Evolutionary conservation across 2,329 filamentous ascomycete species (phyloP).

Genomic region (Calonectria honghensis): DNA sequence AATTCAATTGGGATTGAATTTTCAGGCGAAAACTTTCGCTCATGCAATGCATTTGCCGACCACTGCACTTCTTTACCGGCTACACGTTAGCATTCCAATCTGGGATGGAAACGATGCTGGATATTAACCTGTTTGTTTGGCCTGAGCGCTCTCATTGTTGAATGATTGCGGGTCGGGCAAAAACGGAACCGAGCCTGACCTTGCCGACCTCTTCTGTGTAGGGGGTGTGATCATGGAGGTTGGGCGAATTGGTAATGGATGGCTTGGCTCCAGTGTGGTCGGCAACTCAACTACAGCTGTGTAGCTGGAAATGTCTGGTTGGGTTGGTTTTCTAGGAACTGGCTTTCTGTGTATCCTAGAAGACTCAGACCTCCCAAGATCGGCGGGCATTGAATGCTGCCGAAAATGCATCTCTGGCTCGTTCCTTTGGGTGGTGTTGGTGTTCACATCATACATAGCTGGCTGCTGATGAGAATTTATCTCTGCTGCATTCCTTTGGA

Average conservation of each 20-base stretch:
- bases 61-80: background rate
- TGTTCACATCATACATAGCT: background rate
- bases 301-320: background rate
- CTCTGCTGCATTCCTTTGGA: too few species aligned
- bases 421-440: too few species aligned
- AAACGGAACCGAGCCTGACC: too few species aligned
- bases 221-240: background rate
- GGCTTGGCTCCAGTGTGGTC: background rate
- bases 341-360: background rate
- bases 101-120: background rate
- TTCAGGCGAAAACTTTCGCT: background rate
- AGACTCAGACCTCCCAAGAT: background rate
- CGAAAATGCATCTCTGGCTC: background rate
- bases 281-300: background rate
- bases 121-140: background rate
- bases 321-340: background rate
- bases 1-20: background rate
- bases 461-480: background rate
- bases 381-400: background rate
- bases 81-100: background rate
- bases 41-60: background rate
- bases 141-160: background rate
- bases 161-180: background rate
- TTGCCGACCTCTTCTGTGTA: background rate
- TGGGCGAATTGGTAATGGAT: background rate